Percentiles rank a stretch among this genome's conserved stretches.
phyloP scores from a whole-genome alignment of 1,284 basidiomycete species.

The Apiotrichum brassicae region DNA sequence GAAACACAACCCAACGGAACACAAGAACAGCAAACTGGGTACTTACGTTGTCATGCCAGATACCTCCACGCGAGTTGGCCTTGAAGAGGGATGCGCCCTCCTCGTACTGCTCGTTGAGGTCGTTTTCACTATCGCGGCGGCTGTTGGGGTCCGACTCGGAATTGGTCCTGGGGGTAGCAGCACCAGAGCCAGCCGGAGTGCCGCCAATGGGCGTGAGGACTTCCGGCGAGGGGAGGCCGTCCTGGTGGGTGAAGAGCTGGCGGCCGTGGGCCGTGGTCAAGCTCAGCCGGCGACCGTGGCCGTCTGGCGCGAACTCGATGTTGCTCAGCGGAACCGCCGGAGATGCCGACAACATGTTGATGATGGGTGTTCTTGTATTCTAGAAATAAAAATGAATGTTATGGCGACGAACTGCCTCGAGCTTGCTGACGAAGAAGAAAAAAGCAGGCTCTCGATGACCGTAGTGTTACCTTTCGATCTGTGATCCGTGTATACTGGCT shows the following conservation, averaged over 20 bases:
- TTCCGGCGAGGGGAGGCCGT: slow-evolving; percentile 42
- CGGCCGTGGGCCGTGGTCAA: slow-evolving; percentile 39
- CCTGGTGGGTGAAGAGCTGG: slow-evolving; percentile 38
- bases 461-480: too few species aligned
- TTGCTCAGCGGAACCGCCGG: slow-evolving; percentile 42
- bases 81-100: slow-evolving; percentile 24
- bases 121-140: slow-evolving; percentile 19
- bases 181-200: slow-evolving; percentile 20
- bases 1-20: background rate
- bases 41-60: slow-evolving; percentile 31
- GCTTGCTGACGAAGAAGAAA: too few species aligned
- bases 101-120: slow-evolving; percentile 12
- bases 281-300: slow-evolving; percentile 30
- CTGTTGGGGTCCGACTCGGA: slow-evolving; percentile 18
- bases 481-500: too few species aligned
- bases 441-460: too few species aligned
- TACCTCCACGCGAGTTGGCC: slow-evolving; percentile 34
- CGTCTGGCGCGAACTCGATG: slow-evolving; percentile 30
- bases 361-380: too few species aligned
- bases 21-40: slow-evolving; percentile 22
- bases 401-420: too few species aligned
- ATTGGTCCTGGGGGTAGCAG: slow-evolving; percentile 11
- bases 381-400: too few species aligned
- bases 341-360: slow-evolving; percentile 40
- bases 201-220: slow-evolving; percentile 40